phyloP scores from a whole-genome alignment of 2,329 filamentous ascomycete genomes.

The Colletotrichum salicis region DNA sequence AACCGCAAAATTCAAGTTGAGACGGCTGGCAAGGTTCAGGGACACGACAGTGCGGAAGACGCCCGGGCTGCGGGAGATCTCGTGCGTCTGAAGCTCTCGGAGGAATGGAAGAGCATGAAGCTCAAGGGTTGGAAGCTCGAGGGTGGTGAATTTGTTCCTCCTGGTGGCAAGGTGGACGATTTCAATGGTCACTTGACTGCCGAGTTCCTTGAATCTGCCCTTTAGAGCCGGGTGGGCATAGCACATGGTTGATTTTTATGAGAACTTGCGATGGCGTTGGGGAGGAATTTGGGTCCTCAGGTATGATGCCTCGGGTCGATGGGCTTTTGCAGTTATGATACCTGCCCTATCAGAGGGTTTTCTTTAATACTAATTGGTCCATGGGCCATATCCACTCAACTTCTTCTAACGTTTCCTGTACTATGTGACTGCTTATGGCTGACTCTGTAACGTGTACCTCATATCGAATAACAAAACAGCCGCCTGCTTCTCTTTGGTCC shows the following conservation, averaged over 20 bases:
- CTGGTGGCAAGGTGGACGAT: conserved; percentile 40
- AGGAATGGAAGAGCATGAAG: conserved; percentile 76
- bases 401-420: not conserved
- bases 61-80: conserved; percentile 89
- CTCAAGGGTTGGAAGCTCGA: conserved; percentile 73
- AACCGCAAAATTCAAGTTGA: conserved; percentile 83
- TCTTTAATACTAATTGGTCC: not conserved
- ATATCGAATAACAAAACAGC: too few species aligned
- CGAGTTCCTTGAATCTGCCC: conserved; percentile 48
- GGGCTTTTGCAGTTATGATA: not conserved
- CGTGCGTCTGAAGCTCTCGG: conserved; percentile 75
- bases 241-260: not conserved
- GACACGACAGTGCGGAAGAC: conserved; percentile 94
- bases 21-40: conserved; percentile 58
- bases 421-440: not conserved
- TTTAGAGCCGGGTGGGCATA: conserved; percentile 13
- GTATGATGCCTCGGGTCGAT: conserved; percentile 6
- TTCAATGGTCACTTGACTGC: conserved; percentile 47
- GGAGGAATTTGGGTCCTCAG: not conserved
- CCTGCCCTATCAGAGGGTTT: not conserved
- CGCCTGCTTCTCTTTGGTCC: too few species aligned
- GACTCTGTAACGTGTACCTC: too few species aligned
- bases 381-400: not conserved
- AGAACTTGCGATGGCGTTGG: conserved; percentile 19
- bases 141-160: conserved; percentile 58